Evolutionary conservation across 2,329 filamentous ascomycete species (phyloP), one percentile per base, ranked within the genome.

Genomic region (Ophiostoma fasciatum): DNA sequence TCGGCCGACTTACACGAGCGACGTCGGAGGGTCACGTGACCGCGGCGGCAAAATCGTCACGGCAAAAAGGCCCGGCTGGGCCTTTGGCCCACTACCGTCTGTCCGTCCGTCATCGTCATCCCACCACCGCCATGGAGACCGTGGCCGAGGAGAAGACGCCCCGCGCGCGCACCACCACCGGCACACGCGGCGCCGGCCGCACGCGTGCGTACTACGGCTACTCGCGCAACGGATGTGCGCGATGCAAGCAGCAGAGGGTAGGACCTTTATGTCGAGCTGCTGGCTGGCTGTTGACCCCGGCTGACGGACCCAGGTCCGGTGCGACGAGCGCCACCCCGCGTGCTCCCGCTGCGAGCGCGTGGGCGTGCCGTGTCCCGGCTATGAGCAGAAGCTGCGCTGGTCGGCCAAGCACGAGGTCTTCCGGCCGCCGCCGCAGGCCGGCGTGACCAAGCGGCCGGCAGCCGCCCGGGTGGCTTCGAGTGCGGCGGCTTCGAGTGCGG

Each of bases 381-480:
- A 63, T 34, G 56, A 57, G 44, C 60, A 62, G 47, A 57, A 56
- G 33, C 46, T 64, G 30, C 60, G 61, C 34, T 65, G 62, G 62
- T 62, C 58, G 9, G 60, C 57, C 31, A 65, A 64, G 43, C 61
- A 64, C 46, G 61, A 64, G 45, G 53, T 61, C n/a, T 40, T 44
- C 15, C 33, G 32, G 15, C 32, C 28, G 3, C 35, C 21, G 21
- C 21, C 21, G 6, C 6, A 22, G 21, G 21, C 6, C 21, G 21
- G 10, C 6, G 21, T n/a, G n/a, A n/a, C n/a, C n/a, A n/a, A n/a
- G n/a, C n/a, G n/a, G n/a, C n/a, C n/a, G n/a, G n/a, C n/a, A n/a
- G n/a, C n/a, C n/a, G n/a, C n/a, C n/a, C n/a, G n/a, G n/a, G n/a
- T n/a, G n/a, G n/a, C n/a, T n/a, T n/a, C n/a, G n/a, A n/a, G n/a